Percentiles rank a stretch among this genome's conserved stretches.
Conservation (phyloP, 2,329 filamentous ascomycete species). For the Coleophoma eucalyptorum region DNA sequence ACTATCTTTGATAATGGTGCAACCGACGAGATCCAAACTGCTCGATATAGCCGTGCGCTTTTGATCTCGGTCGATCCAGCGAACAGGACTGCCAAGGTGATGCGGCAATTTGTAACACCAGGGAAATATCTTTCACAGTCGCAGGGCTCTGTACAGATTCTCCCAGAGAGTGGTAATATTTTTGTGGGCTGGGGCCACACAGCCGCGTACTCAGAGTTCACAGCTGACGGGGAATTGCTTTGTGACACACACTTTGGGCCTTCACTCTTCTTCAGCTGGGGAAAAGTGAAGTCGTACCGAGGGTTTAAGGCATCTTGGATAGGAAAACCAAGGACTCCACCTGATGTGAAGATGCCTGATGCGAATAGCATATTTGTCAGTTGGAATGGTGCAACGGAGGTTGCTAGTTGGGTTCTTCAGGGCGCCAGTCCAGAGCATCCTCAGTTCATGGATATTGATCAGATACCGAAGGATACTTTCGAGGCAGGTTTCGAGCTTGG, state of each 20-base stretch:
- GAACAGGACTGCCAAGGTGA: constrained; percentile 2
- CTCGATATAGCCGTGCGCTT: not conserved
- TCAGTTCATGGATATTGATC: not conserved
- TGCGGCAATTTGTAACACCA: not conserved
- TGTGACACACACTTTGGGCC: constrained; percentile 20
- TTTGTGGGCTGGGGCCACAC: constrained; percentile 4
- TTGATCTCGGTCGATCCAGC: not conserved
- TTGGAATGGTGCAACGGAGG: constrained; percentile 45
- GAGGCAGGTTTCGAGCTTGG: constrained; percentile 1
- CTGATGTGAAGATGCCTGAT: constrained; percentile 23
- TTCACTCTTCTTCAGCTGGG: constrained; percentile 15
- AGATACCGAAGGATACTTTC: not conserved
- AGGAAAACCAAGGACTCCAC: constrained; percentile 25
- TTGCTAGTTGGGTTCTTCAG: constrained; percentile 30
- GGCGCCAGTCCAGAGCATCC: not conserved
- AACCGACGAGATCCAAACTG: not conserved
- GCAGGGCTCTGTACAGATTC: constrained; percentile 6
- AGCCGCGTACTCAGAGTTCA: constrained; percentile 1
- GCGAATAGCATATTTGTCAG: constrained; percentile 39
- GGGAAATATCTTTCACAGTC: constrained; percentile 6
- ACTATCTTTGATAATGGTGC: constrained; percentile 1
- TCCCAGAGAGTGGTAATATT: constrained; percentile 4
- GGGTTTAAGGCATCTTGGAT: constrained; percentile 31
- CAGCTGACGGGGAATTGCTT: constrained; percentile 25
- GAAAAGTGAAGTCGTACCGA: constrained; percentile 29